Conservation (phyloP, 2,329 filamentous ascomycete species). For the Paraconiothyrium brasiliense region DNA sequence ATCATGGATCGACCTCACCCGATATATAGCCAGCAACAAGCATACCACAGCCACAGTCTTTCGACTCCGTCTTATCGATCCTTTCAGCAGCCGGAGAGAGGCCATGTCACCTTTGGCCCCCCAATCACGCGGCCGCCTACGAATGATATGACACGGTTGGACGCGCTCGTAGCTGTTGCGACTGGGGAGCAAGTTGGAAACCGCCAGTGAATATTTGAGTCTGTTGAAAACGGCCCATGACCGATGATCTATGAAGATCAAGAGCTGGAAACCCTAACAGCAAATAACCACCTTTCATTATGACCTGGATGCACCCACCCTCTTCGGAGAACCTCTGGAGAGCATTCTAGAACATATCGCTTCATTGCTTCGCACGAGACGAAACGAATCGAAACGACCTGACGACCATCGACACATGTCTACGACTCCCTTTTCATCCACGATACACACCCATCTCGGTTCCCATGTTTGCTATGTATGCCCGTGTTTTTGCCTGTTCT, state of each 20-base stretch:
- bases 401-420: slow-evolving; percentile 20
- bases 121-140: slow-evolving; percentile 46
- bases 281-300: background rate
- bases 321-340: background rate
- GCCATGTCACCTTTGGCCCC: slow-evolving; percentile 42
- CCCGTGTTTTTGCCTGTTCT: slow-evolving; percentile 17
- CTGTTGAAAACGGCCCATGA: background rate
- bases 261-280: background rate
- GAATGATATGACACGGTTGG: slow-evolving; percentile 65
- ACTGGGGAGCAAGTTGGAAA: slow-evolving; percentile 62
- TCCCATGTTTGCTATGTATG: slow-evolving; percentile 13
- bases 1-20: slow-evolving; percentile 51
- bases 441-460: slow-evolving; percentile 19
- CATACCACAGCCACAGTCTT: slow-evolving; percentile 41
- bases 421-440: slow-evolving; percentile 27
- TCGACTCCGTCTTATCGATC: slow-evolving; percentile 39
- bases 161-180: slow-evolving; percentile 72
- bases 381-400: slow-evolving; percentile 23
- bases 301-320: background rate
- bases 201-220: slow-evolving; percentile 26
- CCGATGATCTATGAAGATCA: background rate
- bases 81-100: slow-evolving; percentile 42
- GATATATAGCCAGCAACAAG: slow-evolving; percentile 39
- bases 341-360: slow-evolving; percentile 4
- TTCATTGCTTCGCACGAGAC: slow-evolving; percentile 16